Evolutionary conservation across 164 flowering plant genomes (phyloP), one percentile per base, ranked within the genome.

Genomic region (Cinnamomum chago): DNA sequence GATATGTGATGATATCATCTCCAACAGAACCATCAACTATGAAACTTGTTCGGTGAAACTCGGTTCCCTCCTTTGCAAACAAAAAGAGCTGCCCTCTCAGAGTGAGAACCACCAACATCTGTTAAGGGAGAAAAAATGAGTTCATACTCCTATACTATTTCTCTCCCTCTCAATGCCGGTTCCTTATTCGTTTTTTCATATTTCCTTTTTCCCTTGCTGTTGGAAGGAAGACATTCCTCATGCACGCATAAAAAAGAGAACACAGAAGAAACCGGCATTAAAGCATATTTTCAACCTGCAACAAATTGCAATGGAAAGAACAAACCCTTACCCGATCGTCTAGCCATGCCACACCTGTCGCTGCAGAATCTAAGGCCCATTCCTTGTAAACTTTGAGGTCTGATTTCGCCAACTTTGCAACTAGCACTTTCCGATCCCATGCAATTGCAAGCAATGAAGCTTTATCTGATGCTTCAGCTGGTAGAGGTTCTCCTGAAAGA

Each of bases 91-190:
- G 97, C 74, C 92, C 95, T 70, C 85, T 77, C 71, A 80, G 65
- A 14, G 97, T 95, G 72, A 92, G 91, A 75, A 93, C 86, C 84
- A 92, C 97, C 87, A 95, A 80, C 92, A 95, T 86, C 99, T 95
- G 92, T n/a, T n/a, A 78, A 50, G 80, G n/a, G n/a, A 4, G 60
- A 55, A 55, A 80, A 67, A 23, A 70, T 55, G 62, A 50, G 60
- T 55, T 40, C 47, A 40, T 7, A 40, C 47, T 5, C 9, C 10
- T 40, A 40, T 7, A 40, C 10, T 5, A 40, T 40, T 40, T 9
- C 11, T 40, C 11, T 40, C 47, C 47, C 47, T 40, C 47, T 9
- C 60, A 55, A 20, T 55, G n/a, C 17, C 0, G n/a, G 17, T 55
- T 55, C n/a, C 60, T 55, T 55, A 5, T 55, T 55, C n/a, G 3